These are phyloP conservation scores for Pyrenula massariospora DNA, from an alignment of 495 filamentous ascomycete genomes.

Conservation along the genomic window DNA sequence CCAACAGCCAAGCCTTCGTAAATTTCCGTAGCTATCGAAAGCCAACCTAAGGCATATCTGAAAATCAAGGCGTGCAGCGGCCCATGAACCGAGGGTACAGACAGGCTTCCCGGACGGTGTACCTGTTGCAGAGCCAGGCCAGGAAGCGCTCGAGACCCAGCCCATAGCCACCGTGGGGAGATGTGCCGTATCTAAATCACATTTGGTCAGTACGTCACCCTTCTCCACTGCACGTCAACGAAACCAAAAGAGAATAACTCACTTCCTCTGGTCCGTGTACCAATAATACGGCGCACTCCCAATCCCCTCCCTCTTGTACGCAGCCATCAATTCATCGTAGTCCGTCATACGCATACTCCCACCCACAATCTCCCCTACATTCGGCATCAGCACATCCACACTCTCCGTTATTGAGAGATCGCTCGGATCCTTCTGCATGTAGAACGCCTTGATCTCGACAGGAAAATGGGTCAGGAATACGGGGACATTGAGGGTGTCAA, in stretches of 20 bases:
- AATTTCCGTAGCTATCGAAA: too few relatives aligned
- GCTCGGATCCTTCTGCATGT: slow-evolving; percentile 85
- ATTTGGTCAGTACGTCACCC: slow-evolving; percentile 12
- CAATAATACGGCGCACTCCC: slow-evolving; percentile 86
- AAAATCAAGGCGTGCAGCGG: slow-evolving; percentile 73
- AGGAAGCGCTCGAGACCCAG: slow-evolving; percentile 92
- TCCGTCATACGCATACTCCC: slow-evolving; percentile 94
- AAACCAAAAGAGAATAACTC: slow-evolving; percentile 35
- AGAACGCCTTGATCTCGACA: slow-evolving; percentile 96
- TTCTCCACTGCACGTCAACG: too few relatives aligned
- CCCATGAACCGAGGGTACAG: slow-evolving; percentile 92
- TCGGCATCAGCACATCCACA: slow-evolving; percentile 92
- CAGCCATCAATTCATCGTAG: slow-evolving; percentile 82
- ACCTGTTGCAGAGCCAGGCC: slow-evolving; percentile 87
- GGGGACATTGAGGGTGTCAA: slow-evolving; percentile 84
- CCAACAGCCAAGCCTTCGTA: too few relatives aligned
- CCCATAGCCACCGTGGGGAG: slow-evolving; percentile 91
- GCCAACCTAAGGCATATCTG: too few relatives aligned
- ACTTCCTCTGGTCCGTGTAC: slow-evolving; percentile 98
- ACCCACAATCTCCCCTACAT: slow-evolving; percentile 94
- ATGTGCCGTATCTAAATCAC: slow-evolving; percentile 81
- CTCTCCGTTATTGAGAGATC: slow-evolving; percentile 90
- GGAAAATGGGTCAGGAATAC: slow-evolving; percentile 98
- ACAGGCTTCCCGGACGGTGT: slow-evolving; percentile 80
- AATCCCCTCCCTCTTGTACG: slow-evolving; percentile 80